Percentiles rank a stretch among this genome's conserved stretches.
phyloP scores from a whole-genome alignment of 2,329 filamentous ascomycete genomes.

The Pyrenophora tritici-repentis region DNA sequence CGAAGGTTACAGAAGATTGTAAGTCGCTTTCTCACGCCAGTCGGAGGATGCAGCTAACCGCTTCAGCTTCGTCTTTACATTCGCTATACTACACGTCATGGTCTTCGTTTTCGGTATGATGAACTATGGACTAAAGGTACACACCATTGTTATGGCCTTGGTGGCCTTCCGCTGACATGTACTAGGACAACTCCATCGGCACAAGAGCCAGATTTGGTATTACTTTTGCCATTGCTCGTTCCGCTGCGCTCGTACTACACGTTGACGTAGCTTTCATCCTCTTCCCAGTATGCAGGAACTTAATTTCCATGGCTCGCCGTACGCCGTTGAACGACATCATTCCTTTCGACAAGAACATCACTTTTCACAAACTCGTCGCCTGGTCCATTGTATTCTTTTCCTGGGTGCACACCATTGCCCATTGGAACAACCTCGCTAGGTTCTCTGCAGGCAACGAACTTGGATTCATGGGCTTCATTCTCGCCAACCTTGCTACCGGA shows the following conservation, averaged over 20 bases:
- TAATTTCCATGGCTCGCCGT: conserved; percentile 79
- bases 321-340: conserved; percentile 85
- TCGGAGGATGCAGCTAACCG: conserved; percentile 30
- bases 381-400: conserved; percentile 91
- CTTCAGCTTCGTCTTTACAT: conserved; percentile 73
- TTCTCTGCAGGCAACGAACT: conserved; percentile 75
- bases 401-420: conserved; percentile 82
- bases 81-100: conserved; percentile 73
- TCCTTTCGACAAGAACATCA: conserved; percentile 88
- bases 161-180: conserved; percentile 11
- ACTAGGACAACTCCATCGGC: conserved; percentile 65
- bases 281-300: conserved; percentile 80
- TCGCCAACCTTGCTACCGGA: conserved; percentile 77
- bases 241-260: conserved; percentile 77
- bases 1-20: conserved; percentile 81
- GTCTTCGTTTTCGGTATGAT: conserved; percentile 81
- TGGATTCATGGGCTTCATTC: conserved; percentile 76
- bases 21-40: conserved; percentile 46
- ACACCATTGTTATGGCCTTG: background rate
- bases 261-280: conserved; percentile 80
- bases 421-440: conserved; percentile 85
- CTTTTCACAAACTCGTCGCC: conserved; percentile 81
- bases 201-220: conserved; percentile 72
- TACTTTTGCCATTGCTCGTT: conserved; percentile 76
- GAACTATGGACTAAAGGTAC: conserved; percentile 73